Evolutionary conservation across 495 filamentous ascomycete species (phyloP).

Genomic region (Xylaria palmicola): DNA sequence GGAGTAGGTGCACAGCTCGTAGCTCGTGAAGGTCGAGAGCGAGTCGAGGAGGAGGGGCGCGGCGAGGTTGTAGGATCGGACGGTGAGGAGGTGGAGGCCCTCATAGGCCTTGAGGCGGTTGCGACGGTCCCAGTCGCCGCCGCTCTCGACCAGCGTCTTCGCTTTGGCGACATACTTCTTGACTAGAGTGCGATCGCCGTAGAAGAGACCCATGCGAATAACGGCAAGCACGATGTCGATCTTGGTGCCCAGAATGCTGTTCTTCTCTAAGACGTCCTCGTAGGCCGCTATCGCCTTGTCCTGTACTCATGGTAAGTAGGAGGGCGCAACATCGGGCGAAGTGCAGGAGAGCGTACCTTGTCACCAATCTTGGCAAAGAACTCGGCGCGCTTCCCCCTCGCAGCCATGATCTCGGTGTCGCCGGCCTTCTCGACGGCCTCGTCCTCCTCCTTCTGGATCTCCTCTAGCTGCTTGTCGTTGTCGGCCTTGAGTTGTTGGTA

Average conservation of each 20-base stretch:
- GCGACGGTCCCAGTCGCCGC: constrained; percentile 96
- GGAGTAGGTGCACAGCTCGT: constrained; percentile 95
- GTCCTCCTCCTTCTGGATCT: constrained; percentile 93
- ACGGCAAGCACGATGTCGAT: constrained; percentile 96
- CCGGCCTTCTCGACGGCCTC: constrained; percentile 93
- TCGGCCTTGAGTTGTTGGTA: constrained; percentile 83
- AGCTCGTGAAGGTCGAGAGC: constrained; percentile 97
- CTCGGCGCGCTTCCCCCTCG: constrained; percentile 90
- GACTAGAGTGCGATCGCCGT: constrained; percentile 83
- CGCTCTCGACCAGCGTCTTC: constrained; percentile 83
- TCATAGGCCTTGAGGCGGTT: constrained; percentile 99
- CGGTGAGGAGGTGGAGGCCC: constrained; percentile 86
- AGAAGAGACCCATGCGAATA: constrained; percentile 93
- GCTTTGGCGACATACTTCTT: constrained; percentile 93
- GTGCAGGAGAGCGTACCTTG: constrained; percentile 62
- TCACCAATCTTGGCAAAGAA: constrained; percentile 93
- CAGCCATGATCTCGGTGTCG: constrained; percentile 90
- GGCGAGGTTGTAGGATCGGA: constrained; percentile 82
- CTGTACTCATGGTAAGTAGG: constrained; percentile 44
- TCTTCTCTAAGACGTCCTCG: constrained; percentile 92
- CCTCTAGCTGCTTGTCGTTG: constrained; percentile 86
- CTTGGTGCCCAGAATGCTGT: constrained; percentile 88
- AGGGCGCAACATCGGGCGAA: neutral
- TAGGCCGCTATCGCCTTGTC: constrained; percentile 90
- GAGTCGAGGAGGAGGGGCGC: constrained; percentile 94